A percentile compares a stretch with the other conserved stretches of the same genome.
Conservation (phyloP, 169 alveolate genomes). For the Theileria orientalis region DNA sequence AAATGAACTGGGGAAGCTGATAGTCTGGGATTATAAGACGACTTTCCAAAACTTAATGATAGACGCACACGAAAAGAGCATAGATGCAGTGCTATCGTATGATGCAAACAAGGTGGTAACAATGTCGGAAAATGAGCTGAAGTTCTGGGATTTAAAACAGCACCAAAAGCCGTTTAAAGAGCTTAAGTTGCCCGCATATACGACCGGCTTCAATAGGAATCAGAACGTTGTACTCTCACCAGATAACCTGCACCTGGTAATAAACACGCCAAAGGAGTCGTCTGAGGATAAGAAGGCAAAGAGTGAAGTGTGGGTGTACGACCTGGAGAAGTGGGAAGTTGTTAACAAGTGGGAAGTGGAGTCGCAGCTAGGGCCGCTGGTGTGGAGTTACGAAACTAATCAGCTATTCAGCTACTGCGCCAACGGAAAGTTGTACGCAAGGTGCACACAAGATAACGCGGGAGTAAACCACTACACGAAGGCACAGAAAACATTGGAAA, state of each 20-base stretch:
- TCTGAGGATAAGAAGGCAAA: neutral
- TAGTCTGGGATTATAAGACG: slow-evolving; percentile 54
- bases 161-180: slow-evolving; percentile 7
- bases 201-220: slow-evolving; percentile 8
- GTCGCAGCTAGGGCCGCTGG: slow-evolving; percentile 34
- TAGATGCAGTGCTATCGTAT: slow-evolving; percentile 18
- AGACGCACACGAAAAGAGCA: slow-evolving; percentile 36
- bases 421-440: slow-evolving; percentile 51
- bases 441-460: slow-evolving; percentile 21
- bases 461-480: slow-evolving; percentile 33
- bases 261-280: neutral
- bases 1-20: slow-evolving; percentile 34
- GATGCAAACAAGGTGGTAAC: slow-evolving; percentile 34
- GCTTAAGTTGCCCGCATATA: neutral
- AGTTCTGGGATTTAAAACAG: slow-evolving; percentile 56
- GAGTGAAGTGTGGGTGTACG: slow-evolving; percentile 17
- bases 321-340: neutral
- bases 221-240: slow-evolving; percentile 46
- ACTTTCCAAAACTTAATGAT: slow-evolving; percentile 9
- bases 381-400: slow-evolving; percentile 44
- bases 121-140: slow-evolving; percentile 22
- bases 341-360: slow-evolving; percentile 9
- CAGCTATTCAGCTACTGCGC: slow-evolving; percentile 47
- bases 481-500: slow-evolving; percentile 14
- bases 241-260: slow-evolving; percentile 43